Evolutionary conservation across 2,329 filamentous ascomycete species (phyloP).

Genomic region (Ophidiomyces ophidiicola): DNA sequence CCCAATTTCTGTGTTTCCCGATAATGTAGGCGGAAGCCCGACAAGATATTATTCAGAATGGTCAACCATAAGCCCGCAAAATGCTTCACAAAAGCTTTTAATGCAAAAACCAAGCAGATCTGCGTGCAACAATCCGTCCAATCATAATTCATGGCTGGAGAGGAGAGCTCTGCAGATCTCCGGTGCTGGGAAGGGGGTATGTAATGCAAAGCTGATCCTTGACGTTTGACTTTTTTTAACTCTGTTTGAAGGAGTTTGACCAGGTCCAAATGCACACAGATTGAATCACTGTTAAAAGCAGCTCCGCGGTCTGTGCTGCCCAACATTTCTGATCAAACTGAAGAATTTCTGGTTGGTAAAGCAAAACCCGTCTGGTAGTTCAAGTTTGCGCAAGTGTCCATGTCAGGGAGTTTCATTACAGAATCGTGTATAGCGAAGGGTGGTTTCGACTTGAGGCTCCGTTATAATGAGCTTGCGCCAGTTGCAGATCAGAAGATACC

Average conservation of each 20-base stretch:
- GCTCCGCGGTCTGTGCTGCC: slow-evolving; percentile 80
- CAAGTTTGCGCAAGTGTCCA: slow-evolving; percentile 47
- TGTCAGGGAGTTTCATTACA: not conserved
- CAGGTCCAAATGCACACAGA: slow-evolving; percentile 81
- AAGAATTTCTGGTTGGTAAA: slow-evolving; percentile 90
- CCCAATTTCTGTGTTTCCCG: slow-evolving; percentile 25
- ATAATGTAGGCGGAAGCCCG: not conserved
- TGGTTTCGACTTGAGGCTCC: slow-evolving; percentile 69
- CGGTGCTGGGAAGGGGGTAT: slow-evolving; percentile 89
- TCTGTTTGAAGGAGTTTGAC: slow-evolving; percentile 74
- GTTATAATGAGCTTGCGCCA: slow-evolving; percentile 89
- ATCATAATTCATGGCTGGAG: slow-evolving; percentile 73
- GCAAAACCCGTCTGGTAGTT: slow-evolving; percentile 95
- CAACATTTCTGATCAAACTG: slow-evolving; percentile 85
- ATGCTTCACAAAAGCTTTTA: slow-evolving; percentile 86
- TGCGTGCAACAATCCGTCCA: slow-evolving; percentile 77
- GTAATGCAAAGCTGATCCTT: slow-evolving; percentile 84
- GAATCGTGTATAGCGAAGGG: not conserved
- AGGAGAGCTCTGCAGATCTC: slow-evolving; percentile 86
- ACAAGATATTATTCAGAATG: slow-evolving; percentile 47
- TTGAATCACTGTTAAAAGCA: slow-evolving; percentile 84
- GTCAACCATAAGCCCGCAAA: slow-evolving; percentile 89
- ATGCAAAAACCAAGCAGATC: slow-evolving; percentile 94
- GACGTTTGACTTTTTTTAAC: slow-evolving; percentile 59
- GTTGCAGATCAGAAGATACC: slow-evolving; percentile 74